phyloP scores from a whole-genome alignment of 2,329 filamentous ascomycete species.

The Pezicula rhizophila region DNA sequence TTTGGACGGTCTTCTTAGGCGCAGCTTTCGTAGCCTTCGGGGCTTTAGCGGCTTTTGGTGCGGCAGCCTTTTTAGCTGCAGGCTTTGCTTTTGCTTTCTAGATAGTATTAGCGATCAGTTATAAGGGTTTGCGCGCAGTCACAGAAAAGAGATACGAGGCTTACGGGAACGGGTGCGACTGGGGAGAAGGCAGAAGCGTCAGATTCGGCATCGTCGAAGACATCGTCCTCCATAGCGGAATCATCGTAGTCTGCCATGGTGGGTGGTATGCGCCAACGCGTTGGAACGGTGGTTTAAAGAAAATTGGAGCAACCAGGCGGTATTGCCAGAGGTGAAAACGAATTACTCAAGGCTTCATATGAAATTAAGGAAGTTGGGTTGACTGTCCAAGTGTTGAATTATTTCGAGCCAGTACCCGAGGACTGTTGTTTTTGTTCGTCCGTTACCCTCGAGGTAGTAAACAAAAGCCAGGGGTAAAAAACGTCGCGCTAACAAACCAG shows the following conservation, averaged over 20 bases:
- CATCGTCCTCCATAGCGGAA: constrained; percentile 49
- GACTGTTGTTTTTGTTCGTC: no score
- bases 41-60: constrained; percentile 36
- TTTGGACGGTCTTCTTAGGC: constrained; percentile 38
- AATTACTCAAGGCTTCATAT: neutral
- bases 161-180: constrained; percentile 34
- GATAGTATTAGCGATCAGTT: neutral
- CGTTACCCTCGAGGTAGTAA: no score
- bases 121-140: neutral
- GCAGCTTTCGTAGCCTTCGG: constrained; percentile 9
- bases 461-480: no score
- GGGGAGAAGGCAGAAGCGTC: constrained; percentile 52
- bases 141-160: constrained; percentile 1
- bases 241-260: constrained; percentile 16
- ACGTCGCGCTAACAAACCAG: no score
- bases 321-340: neutral
- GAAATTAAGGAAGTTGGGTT: neutral
- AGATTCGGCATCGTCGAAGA: constrained; percentile 52
- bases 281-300: neutral
- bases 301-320: neutral
- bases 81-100: constrained; percentile 51
- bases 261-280: neutral
- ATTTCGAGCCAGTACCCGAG: no score
- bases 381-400: neutral
- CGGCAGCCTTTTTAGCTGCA: constrained; percentile 37